Evolutionary conservation across 768 basidiomycete species (phyloP).

Genomic region (Suillus lakei): DNA sequence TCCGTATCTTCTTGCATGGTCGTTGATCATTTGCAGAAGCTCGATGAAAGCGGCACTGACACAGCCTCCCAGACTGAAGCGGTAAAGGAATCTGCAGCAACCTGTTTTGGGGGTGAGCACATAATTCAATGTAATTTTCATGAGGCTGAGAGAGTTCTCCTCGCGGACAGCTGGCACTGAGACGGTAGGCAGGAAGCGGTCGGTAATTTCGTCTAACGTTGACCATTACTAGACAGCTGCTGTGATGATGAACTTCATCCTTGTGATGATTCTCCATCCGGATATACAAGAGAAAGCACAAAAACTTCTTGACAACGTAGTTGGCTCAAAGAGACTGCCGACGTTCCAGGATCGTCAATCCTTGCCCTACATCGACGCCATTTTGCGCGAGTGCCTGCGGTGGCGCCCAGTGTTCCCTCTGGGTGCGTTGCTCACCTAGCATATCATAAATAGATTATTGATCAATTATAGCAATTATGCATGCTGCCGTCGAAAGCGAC

Average conservation of each 20-base stretch:
- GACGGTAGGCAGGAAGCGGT: too few relatives aligned
- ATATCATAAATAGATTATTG: not conserved
- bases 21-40: slow-evolving; percentile 6
- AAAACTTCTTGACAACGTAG: slow-evolving; percentile 14
- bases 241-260: slow-evolving; percentile 11
- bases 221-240: slow-evolving; percentile 5
- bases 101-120: slow-evolving; percentile 7
- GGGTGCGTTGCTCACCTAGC: slow-evolving; percentile 3
- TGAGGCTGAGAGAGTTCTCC: not conserved
- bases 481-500: slow-evolving; percentile 5
- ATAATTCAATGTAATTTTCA: not conserved
- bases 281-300: slow-evolving; percentile 15
- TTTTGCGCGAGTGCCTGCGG: slow-evolving; percentile 14
- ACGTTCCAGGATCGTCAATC: slow-evolving; percentile 14
- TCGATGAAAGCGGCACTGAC: not conserved
- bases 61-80: not conserved
- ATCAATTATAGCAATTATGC: not conserved
- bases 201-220: not conserved
- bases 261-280: slow-evolving; percentile 19
- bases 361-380: slow-evolving; percentile 18
- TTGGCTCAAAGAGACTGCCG: slow-evolving; percentile 17
- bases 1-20: slow-evolving; percentile 15
- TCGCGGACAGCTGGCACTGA: slow-evolving; percentile 2
- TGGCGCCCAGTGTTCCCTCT: slow-evolving; percentile 6
- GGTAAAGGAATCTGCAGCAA: slow-evolving; percentile 8